Evolutionary conservation across 1,139 yeast genomes (phyloP), one percentile per base, ranked within the genome.

Genomic region (Kazachstania sp.): DNA sequence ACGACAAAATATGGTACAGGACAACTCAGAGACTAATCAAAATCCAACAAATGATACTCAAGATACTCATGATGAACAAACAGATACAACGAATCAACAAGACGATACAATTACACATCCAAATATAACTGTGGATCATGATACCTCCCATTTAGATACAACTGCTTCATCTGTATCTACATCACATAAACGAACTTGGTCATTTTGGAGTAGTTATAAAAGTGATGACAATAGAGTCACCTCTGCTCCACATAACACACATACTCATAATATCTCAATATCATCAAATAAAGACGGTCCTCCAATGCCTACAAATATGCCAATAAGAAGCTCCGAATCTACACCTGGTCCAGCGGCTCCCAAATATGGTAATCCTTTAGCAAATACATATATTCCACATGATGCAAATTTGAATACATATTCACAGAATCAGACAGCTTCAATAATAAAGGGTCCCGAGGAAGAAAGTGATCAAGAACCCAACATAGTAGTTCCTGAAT

Each of bases 401-500:
- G 50, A 55, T 20, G 41, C 54, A 5, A 61, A 57, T 48, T 60
- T 59, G 3, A 48, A 31, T 19, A 16, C 18, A 26, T 23, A 37
- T 19, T 12, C 39, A 2, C n/a, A 19, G 3, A n/a, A 6, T 20
- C 9, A 18, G 3, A 37, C 12, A 20, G 8, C 12, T 13, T 3
- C 29, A 3, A 18, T 20, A 23, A 8, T n/a, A 32, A 15, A n/a
- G 18, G 7, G 4, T 4, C 6, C 13, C 3, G 29, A 41, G 26
- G 9, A 44, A 35, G 3, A 47, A 45, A 12, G 49, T 51, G 52
- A 50, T 30, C 57, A 49, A 34, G 50, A 49, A 20, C 59, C 59
- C 0, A 63, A 64, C 46, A 56, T 63, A 16, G 56, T 64, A 18
- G 63, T 60, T 2, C 67, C 67, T 5, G 45, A 44, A 34, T 61